phyloP scores from a whole-genome alignment of 139 green algal genomes.

The Zygnema circumcarinatum region DNA sequence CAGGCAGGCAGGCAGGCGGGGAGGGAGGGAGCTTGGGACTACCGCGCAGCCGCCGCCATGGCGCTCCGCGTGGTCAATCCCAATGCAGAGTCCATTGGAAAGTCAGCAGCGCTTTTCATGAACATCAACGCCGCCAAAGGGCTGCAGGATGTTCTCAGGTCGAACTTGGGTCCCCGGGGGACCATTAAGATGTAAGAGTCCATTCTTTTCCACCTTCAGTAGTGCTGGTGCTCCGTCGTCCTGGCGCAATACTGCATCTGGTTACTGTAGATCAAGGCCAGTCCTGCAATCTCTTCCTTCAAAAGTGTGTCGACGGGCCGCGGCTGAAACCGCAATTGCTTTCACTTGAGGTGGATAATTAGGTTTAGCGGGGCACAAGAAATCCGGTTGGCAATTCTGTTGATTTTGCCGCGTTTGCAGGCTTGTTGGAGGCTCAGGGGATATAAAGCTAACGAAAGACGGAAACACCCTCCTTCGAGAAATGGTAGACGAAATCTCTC shows the following conservation, averaged over 20 bases:
- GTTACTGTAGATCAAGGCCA: too few relatives aligned
- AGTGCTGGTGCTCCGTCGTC: too few relatives aligned
- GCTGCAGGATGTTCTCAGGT: constrained; percentile 97
- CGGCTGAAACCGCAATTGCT: background rate
- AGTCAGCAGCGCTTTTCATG: constrained; percentile 92
- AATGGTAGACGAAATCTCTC: constrained; percentile 50
- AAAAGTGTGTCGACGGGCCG: too few relatives aligned
- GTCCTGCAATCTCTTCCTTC: too few relatives aligned
- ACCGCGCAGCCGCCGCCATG: too few relatives aligned
- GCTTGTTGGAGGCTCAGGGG: constrained; percentile 70
- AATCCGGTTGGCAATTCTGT: too few relatives aligned
- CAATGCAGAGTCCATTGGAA: constrained; percentile 93
- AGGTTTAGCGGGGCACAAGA: too few relatives aligned
- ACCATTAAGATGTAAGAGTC: constrained; percentile 97
- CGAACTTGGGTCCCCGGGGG: constrained; percentile 95
- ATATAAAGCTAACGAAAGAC: constrained; percentile 96
- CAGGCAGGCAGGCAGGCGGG: background rate
- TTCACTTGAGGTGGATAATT: too few relatives aligned
- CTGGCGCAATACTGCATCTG: too few relatives aligned
- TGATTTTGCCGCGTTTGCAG: constrained; percentile 11
- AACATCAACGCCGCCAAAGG: constrained; percentile 99
- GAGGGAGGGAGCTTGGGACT: background rate
- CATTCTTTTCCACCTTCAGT: background rate
- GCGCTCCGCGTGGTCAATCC: constrained; percentile 78
- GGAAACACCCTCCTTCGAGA: constrained; percentile 65